Evolutionary conservation across 371 early-diverging fungal genomes (phyloP), one percentile per base, ranked within the genome.

Genomic region (Mortierella sp.): DNA sequence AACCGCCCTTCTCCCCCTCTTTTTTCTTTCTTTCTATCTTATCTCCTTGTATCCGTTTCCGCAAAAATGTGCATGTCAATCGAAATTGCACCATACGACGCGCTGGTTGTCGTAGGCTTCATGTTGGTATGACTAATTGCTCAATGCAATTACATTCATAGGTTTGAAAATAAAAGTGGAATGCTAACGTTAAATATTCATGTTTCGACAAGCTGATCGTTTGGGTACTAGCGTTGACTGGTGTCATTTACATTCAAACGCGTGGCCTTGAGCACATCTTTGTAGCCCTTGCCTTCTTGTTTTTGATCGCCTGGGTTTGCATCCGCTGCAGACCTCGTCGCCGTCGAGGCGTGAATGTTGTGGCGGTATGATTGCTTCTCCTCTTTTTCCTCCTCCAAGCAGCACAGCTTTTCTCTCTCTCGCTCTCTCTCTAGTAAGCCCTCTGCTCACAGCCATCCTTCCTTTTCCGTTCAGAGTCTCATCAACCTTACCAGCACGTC

Each of bases 101-200:
- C 74, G 9, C 74, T 81, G 42, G 45, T 81, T 11, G 48, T 77
- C 31, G 77, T 81, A 44, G 77, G 77, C 4, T 19, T 72, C 11
- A 81, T 81, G 19, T 65, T 81, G 26, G 26, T 54, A n/a, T 13
- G 19, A 19, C 26, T 48, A 2, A 16, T 34, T 26, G 54, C 44
- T 24, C 21, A 24, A 10, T 3, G 24, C 2, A 38, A 24, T 28
- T 3, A 6, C 21, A 55, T n/a, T 55, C 55, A 55, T 55, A 55
- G 5, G n/a, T 24, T 55, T 21, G 24, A 6, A 55, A 55, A 5
- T 7, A 24, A 24, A 24, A 55, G 7, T 13, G 50, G 50, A 8
- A 0, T 5, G 55, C n/a, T 7, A 7, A 55, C 10, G 7, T 24
- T 14, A 94, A 87, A 78, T 97, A 89, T 84, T 97, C 96, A 87